These are phyloP conservation scores for Colletotrichum sp. DNA, from an alignment of 2,329 filamentous ascomycete species.

Conservation along the genomic window DNA sequence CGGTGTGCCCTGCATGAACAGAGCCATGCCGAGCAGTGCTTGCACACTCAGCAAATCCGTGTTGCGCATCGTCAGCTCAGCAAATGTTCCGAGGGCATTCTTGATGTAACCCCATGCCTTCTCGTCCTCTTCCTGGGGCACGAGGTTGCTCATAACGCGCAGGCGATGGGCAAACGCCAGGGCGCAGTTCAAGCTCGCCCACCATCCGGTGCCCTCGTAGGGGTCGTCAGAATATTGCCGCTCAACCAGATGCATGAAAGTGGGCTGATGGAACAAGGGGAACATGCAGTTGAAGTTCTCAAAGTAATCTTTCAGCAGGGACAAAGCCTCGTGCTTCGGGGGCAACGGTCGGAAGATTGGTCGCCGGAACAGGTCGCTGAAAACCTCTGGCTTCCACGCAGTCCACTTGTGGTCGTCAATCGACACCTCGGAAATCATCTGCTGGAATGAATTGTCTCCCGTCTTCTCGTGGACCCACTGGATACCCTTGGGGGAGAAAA, in stretches of 20 bases:
- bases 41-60: constrained; percentile 95
- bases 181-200: constrained; percentile 94
- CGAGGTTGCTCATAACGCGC: constrained; percentile 93
- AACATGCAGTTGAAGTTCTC: constrained; percentile 99
- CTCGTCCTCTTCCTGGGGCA: constrained; percentile 88
- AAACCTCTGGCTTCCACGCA: constrained; percentile 98
- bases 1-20: constrained; percentile 95
- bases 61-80: constrained; percentile 93
- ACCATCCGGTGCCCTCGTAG: constrained; percentile 96
- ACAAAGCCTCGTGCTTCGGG: constrained; percentile 84
- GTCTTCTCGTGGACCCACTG: constrained; percentile 99
- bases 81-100: constrained; percentile 92
- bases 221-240: constrained; percentile 91
- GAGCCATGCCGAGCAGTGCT: constrained; percentile 87
- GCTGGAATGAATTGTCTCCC: constrained; percentile 91
- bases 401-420: constrained; percentile 95
- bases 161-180: constrained; percentile 92
- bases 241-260: constrained; percentile 97
- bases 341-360: constrained; percentile 85
- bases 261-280: constrained; percentile 94
- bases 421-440: constrained; percentile 91
- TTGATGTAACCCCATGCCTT: constrained; percentile 97
- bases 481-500: constrained; percentile 97
- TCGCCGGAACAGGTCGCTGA: constrained; percentile 87
- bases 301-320: constrained; percentile 91